Evolutionary conservation across 1,284 basidiomycete genomes (phyloP), one percentile per base, ranked within the genome.

Genomic region (Neolentinus lepideus): DNA sequence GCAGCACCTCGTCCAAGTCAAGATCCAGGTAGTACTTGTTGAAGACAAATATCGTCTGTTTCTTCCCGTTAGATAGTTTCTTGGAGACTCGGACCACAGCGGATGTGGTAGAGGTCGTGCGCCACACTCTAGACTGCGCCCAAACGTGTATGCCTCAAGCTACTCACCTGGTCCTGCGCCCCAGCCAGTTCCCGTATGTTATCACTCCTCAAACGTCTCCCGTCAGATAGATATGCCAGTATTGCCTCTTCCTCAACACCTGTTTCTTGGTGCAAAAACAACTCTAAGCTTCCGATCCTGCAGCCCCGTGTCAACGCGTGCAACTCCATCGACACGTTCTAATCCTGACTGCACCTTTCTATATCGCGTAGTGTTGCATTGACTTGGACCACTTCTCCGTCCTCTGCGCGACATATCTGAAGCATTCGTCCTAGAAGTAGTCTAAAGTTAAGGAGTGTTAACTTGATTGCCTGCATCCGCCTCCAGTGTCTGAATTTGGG

Each of bases 201-300:
- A 57, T 80, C 78, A 54, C 75, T 83, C 31, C 78, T 80, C 36
- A 91, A 69, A 52, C 88, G 77, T 33, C 80, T 75, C 2, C 88
- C 89, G 65, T 91, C 87, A 2, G 89, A 80, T 27, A 90, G 76
- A 67, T 88, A 91, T 3, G 86, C 86, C 51, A 91, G 71, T n/a
- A 85, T 75, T 22, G 80, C 79, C 52, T 84, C 82, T 58, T 80
- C 76, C 45, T 83, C 80, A 2, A 88, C 72, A 12, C 82, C 83
- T 54, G 80, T 84, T 63, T 88, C 81, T 64, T 85, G 78, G 51
- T 83, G 77, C 2, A 91, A 65, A 59, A 89, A 88, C 12, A 69
- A 59, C 59, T 90, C 86, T 31, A 90, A 71, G 64, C 74, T 83
- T 52, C 80, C 83, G 38, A 70, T 72, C 60, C 87, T 90, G 31